Base-by-base conservation (phyloP, 1,139 yeast genomes). In the Saccharomyces hybrid region DNA sequence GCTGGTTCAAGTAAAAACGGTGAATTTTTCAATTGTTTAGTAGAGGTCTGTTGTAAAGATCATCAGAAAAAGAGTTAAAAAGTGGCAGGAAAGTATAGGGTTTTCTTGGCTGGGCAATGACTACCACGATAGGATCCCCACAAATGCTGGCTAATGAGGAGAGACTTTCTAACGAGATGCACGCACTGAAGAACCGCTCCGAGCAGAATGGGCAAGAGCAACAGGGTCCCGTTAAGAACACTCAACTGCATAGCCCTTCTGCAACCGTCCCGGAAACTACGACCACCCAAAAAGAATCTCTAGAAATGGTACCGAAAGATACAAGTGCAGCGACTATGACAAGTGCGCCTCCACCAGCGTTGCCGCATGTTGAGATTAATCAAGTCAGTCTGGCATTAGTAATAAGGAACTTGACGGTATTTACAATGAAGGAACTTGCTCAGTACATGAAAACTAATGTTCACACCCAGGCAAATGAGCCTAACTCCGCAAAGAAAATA, bases 401-500 rank as follows among this genome's bases (percentile, higher is more conserved):
- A 5, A 60, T 70, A 3, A 59, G 71, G 53, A 70, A 70, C 51
- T 55, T 70, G 28, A 69, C 72, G 3, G 63, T 68, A 2, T 69
- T 60, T 53, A 63, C 70, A 2, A 61, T 68, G 27, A 68, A 68
- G 46, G 73, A 70, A 53, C 56, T 70, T 3, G 64, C 70, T 27
- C 72, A 69, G 52, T 69, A 59, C 51, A 60, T 70, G 64, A 70
- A 70, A 55, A 64, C 69, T 4, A 66, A 65, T 46, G 55, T 63
- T 8, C 69, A 67, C 50, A 54, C 57, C 3, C 57, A 55, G 31
- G 53, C 52, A 7, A 55, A 58, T n/a, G 63, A 60, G 14, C 55
- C 80, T 2, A 91, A 88, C 62, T 75, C 79, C 31, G 72, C 74
- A 7, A 81, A 88, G 58, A 90, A 90, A 72, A 80, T 82, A 58